Base-by-base conservation (phyloP, 2,329 filamentous ascomycete genomes). In the Harringtonia aguacate region DNA sequence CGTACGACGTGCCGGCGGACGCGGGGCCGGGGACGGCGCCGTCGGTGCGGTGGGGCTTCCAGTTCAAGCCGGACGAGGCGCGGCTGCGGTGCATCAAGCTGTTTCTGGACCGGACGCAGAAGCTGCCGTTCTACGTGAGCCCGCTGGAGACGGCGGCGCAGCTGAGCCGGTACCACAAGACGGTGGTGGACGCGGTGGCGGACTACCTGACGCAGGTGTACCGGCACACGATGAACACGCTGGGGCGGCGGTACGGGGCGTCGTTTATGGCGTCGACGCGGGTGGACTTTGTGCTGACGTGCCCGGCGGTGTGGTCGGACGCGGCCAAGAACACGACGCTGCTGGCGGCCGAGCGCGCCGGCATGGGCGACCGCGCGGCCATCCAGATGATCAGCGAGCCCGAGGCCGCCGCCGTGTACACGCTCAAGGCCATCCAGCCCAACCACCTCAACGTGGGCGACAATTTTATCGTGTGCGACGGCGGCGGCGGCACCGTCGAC, bases 281-380 rank as follows among this genome's bases (percentile, higher is more conserved):
- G 53, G 79, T 87, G 33, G 79, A 89, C 49, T 89, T 86, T 53
- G 83, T 90, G 39, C 68, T 92, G 44, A 90, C 85, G 1, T 86
- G 84, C 41, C 86, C 86, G 8, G 86, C 86, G 8, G 84, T 90
- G 8, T 92, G 86, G 86, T 86, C 79, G 21, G 86, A 92, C 58
- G 77, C 82, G 0, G 86, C 85, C n/a, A 90, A 89, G 65, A 85
- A 87, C 59, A 84, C 84, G 7, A 90, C 85, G 3, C 62, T 88
- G 39, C 76, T 84, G 56, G 86, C 85, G 7, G 85, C 85, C 12
- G 81, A 88, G 63, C 69, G 79, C 46, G 86, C 85, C 0, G 86
- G 85, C 4, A 86, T 90, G 81, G 85, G 84, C 5, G 73, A 67
- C 3, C 73, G 74, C 45, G 75, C 77, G 34, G 75, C 83, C 45